phyloP scores from a whole-genome alignment of 176 grass and related monocot genomes.

The Cenchrus fungigraminus region DNA sequence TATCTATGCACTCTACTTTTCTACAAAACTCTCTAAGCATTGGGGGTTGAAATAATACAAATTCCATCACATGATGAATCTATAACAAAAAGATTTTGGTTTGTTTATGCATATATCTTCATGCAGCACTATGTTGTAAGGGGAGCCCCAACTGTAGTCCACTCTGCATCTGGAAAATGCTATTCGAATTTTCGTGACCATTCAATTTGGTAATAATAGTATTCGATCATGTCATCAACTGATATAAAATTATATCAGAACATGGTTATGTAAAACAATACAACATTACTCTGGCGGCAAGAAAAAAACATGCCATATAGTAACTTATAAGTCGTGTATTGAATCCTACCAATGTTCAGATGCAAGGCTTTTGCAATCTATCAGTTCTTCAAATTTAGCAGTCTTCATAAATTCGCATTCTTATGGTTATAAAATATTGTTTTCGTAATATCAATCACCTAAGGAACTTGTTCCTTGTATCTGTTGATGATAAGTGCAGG shows the following conservation, averaged over 20 bases:
- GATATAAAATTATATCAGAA: neutral
- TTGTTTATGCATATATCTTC: slow-evolving; percentile 24
- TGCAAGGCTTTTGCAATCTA: neutral
- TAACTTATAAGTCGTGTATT: neutral
- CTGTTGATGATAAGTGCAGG: slow-evolving; percentile 50
- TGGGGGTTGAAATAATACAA: neutral
- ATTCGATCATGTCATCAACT: neutral
- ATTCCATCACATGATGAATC: slow-evolving; percentile 11
- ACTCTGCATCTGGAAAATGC: slow-evolving; percentile 1
- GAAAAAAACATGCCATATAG: neutral
- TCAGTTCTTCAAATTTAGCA: slow-evolving; percentile 29
- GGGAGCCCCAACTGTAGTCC: neutral
- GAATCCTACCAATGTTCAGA: neutral
- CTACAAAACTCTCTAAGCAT: neutral
- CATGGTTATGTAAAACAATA: neutral
- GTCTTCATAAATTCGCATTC: neutral
- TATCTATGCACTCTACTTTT: neutral
- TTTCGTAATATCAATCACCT: slow-evolving; percentile 15
- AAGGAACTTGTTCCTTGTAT: neutral
- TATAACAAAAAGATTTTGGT: neutral
- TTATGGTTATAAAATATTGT: neutral
- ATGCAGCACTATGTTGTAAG: slow-evolving; percentile 13
- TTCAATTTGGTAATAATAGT: neutral
- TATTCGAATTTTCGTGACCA: neutral
- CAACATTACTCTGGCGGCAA: neutral